Conservation (phyloP, 1,284 basidiomycete species). For the Melanopsichium pennsylvanicum region DNA sequence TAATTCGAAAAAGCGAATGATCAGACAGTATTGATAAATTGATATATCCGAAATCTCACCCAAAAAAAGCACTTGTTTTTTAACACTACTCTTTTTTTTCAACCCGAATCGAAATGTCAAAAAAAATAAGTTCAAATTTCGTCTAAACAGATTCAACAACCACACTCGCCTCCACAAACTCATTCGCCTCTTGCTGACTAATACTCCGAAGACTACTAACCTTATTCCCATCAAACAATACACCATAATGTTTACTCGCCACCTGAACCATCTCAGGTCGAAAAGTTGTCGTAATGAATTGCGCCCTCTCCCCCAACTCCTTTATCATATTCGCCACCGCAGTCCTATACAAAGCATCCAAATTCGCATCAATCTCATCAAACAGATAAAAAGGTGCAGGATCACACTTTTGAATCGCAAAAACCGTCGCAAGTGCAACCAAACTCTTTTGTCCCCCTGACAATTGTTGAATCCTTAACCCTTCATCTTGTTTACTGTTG, state of each 20-base stretch:
- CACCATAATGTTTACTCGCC: constrained; percentile 97
- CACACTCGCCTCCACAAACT: constrained; percentile 76
- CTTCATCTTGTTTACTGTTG: constrained; percentile 96
- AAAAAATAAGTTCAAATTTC: no score
- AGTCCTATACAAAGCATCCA: constrained; percentile 96
- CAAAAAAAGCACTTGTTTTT: no score
- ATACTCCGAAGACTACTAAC: constrained; percentile 81
- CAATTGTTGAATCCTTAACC: constrained; percentile 91
- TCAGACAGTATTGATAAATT: no score
- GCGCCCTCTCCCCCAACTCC: constrained; percentile 82
- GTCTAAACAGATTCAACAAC: constrained; percentile 35
- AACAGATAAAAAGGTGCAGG: constrained; percentile 99
- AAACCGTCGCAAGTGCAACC: constrained; percentile 94
- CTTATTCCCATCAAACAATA: constrained; percentile 96
- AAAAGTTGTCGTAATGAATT: constrained; percentile 99
- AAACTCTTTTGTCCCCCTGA: constrained; percentile 98
- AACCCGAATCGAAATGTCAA: no score
- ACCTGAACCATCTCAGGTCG: constrained; percentile 93
- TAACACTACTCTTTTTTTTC: no score
- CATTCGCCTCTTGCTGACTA: constrained; percentile 81
- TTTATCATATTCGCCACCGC: constrained; percentile 97
- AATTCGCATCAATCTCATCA: constrained; percentile 98
- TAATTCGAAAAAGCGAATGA: no score
- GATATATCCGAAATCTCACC: no score
- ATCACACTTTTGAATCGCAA: constrained; percentile 98